phyloP scores from a whole-genome alignment of 1,284 basidiomycete species.

The Bondarzewia mesenterica region DNA sequence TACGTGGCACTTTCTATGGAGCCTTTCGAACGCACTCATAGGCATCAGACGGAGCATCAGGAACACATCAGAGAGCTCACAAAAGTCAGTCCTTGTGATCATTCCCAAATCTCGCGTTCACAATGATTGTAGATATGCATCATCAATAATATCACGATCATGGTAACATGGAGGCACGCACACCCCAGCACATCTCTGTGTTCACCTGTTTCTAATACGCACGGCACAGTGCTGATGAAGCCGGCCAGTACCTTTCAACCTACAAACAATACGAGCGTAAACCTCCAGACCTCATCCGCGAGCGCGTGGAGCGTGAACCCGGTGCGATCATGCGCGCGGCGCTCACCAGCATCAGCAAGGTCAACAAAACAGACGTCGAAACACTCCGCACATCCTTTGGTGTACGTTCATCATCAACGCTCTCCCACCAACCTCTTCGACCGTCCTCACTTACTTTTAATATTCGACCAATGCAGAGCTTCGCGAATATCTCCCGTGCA shows the following conservation, averaged over 20 bases:
- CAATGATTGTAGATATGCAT: slow-evolving; percentile 56
- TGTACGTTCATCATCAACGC: slow-evolving; percentile 42
- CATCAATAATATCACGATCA: slow-evolving; percentile 87
- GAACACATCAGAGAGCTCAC: slow-evolving; percentile 89
- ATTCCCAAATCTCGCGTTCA: not conserved
- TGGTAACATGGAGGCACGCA: slow-evolving; percentile 88
- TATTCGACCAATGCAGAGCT: no score
- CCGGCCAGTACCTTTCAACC: slow-evolving; percentile 83
- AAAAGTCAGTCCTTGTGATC: slow-evolving; percentile 38
- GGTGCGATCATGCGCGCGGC: slow-evolving; percentile 75
- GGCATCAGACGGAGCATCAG: slow-evolving; percentile 75
- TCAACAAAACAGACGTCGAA: slow-evolving; percentile 97
- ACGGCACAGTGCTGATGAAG: slow-evolving; percentile 71
- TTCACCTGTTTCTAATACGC: slow-evolving; percentile 2
- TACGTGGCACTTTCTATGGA: slow-evolving; percentile 31
- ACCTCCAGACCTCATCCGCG: slow-evolving; percentile 90
- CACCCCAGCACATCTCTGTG: not conserved
- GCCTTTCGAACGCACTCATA: not conserved
- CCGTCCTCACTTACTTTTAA: slow-evolving; percentile 1
- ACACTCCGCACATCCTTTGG: slow-evolving; percentile 91
- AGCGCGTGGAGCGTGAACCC: slow-evolving; percentile 87
- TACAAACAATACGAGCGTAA: slow-evolving; percentile 95
- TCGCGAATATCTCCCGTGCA: slow-evolving; percentile 71
- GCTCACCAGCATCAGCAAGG: slow-evolving; percentile 84
- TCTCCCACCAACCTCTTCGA: not conserved